Evolutionary conservation across 129 eudicot species (phyloP).

Genomic region (Pseudognaphalium luteoalbum): DNA sequence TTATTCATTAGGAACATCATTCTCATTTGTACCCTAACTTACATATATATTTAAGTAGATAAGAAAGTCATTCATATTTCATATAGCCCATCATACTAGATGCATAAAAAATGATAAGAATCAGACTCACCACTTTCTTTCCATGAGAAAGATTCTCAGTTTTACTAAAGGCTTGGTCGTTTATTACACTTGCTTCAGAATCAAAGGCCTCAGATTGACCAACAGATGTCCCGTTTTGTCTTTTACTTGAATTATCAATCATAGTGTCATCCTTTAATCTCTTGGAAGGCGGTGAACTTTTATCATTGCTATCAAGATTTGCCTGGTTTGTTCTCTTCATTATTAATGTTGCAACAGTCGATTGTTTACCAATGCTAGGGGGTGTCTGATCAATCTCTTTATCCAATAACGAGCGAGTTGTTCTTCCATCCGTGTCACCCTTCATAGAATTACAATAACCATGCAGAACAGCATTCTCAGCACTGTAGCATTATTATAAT

Average conservation of each 20-base stretch:
- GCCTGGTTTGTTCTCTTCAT: conserved; percentile 34
- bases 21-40: not conserved
- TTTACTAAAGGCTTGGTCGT: conserved; percentile 40
- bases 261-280: conserved; percentile 35
- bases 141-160: conserved; percentile 44
- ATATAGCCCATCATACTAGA: not conserved
- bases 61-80: not conserved
- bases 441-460: conserved; percentile 17
- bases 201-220: conserved; percentile 22
- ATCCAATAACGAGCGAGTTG: conserved; percentile 21
- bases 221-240: conserved; percentile 19
- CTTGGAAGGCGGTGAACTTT: conserved; percentile 27
- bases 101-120: not conserved
- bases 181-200: conserved; percentile 30
- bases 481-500: conserved; percentile 14
- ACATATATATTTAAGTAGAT: not conserved
- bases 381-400: conserved; percentile 30
- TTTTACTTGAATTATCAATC: conserved; percentile 30
- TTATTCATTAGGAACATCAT: not conserved
- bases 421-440: conserved; percentile 31
- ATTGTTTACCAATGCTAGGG: conserved; percentile 33
- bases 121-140: conserved; percentile 53
- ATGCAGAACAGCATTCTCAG: conserved; percentile 10
- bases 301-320: conserved; percentile 14
- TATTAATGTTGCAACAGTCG: conserved; percentile 25